These are phyloP conservation scores for Apophysomyces variabilis DNA, from an alignment of 371 early-diverging fungal species.

Conservation along the genomic window DNA sequence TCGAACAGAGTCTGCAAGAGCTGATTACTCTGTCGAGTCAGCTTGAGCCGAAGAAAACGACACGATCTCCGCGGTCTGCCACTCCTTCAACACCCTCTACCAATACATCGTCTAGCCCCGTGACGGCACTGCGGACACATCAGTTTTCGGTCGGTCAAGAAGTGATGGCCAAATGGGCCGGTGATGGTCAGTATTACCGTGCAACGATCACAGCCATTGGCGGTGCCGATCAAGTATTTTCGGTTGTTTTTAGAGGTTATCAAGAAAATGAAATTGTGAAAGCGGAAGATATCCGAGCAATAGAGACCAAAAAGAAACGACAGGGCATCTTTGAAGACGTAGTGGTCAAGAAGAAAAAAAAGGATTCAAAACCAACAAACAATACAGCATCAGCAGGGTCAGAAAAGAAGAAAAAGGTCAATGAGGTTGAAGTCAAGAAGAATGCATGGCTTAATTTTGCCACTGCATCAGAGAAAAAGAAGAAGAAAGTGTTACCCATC, in stretches of 20 bases:
- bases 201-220: constrained; percentile 73
- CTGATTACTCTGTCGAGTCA: constrained; percentile 66
- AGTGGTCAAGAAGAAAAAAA: constrained; percentile 32
- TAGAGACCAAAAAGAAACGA: constrained; percentile 39
- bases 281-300: constrained; percentile 60
- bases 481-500: constrained; percentile 51
- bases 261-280: constrained; percentile 61
- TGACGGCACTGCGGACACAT: constrained; percentile 31
- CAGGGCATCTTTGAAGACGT: constrained; percentile 50
- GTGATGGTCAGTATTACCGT: constrained; percentile 75
- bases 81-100: constrained; percentile 9
- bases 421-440: constrained; percentile 76
- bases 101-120: constrained; percentile 11
- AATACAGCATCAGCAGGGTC: constrained; percentile 15
- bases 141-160: constrained; percentile 62
- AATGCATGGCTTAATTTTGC: constrained; percentile 83
- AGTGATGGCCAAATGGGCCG: constrained; percentile 69
- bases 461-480: constrained; percentile 51
- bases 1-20: constrained; percentile 71
- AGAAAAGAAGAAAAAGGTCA: constrained; percentile 47
- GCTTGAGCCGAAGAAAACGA: constrained; percentile 31
- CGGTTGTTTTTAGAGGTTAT: constrained; percentile 73
- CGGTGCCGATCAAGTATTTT: constrained; percentile 65
- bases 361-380: constrained; percentile 24
- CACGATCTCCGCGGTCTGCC: constrained; percentile 6